Evolutionary conservation across 768 basidiomycete genomes (phyloP), one percentile per base, ranked within the genome.

Genomic region (Tubosaeta brunneosetosa): DNA sequence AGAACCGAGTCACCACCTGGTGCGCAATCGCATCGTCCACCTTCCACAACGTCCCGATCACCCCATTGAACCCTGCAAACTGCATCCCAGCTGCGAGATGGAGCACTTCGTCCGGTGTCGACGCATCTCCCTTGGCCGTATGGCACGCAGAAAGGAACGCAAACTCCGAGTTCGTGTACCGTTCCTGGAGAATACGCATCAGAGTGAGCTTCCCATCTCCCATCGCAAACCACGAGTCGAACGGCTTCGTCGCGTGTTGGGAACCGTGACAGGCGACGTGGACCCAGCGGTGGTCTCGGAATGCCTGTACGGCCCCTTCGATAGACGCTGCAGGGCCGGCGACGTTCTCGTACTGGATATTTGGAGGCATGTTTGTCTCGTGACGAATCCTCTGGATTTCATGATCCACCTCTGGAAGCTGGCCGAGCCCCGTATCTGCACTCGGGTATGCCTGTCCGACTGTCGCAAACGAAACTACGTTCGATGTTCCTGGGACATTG

Each of bases 221-320:
- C 49, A 43, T 50, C 26, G 41, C 49, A 8, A 50, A 43, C 49
- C 32, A 50, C 2, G 41, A 50, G 1, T 43, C 32, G 29, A 49
- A 49, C 13, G 48, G 48, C 5, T 25, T 14, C 13, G 14, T 16
- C 14, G 48, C 29, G 4, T 31, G 37, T 6, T n/a, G n/a, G n/a
- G 40, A 38, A 14, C 41, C 48, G 29, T 41, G 40, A 3, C 40
- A 41, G 11, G 19, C 40, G 6, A 41, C 4, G 12, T 41, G 40
- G 40, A 41, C 22, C 40, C 40, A 41, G 0, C 19, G 19, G 40
- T 41, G 40, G 40, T 41, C 40, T 41, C 40, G 40, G 10, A 41
- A 41, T 6, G 40, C 19, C 40, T 22, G 11, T 2, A 41, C 19
- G 19, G 40, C 40, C 11, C 40, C 19, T 5, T 41, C 11, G 40